Evolutionary conservation across 2,329 filamentous ascomycete species (phyloP).

Genomic region (Dactylellina sp.): DNA sequence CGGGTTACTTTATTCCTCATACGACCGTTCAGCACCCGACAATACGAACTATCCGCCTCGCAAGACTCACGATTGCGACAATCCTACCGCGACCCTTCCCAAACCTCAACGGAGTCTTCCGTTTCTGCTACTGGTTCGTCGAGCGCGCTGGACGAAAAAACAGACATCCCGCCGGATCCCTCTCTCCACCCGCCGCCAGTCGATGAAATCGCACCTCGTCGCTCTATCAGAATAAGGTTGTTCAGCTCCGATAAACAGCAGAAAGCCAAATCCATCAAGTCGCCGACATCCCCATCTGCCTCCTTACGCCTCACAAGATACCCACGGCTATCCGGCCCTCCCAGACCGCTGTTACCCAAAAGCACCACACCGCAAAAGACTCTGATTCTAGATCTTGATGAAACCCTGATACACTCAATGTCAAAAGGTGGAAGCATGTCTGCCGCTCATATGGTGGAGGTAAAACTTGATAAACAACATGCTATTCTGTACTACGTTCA

Average conservation of each 20-base stretch:
- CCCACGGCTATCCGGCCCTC: slow-evolving; percentile 87
- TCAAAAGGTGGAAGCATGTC: slow-evolving; percentile 96
- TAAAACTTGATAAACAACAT: slow-evolving; percentile 88
- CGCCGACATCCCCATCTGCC: slow-evolving; percentile 84
- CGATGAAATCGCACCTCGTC: slow-evolving; percentile 73
- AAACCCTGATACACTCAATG: slow-evolving; percentile 97
- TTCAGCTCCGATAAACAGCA: slow-evolving; percentile 78
- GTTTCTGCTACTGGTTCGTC: slow-evolving; percentile 55
- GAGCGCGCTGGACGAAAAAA: slow-evolving; percentile 50
- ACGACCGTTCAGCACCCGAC: slow-evolving; percentile 63
- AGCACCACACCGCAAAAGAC: slow-evolving; percentile 91
- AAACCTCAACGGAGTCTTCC: slow-evolving; percentile 61
- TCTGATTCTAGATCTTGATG: slow-evolving; percentile 92
- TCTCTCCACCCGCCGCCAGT: slow-evolving; percentile 36
- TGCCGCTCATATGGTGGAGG: slow-evolving; percentile 98
- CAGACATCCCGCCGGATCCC: slow-evolving; percentile 13
- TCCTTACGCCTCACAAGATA: slow-evolving; percentile 81
- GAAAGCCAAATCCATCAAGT: slow-evolving; percentile 86
- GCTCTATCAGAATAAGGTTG: slow-evolving; percentile 91
- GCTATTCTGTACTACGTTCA: slow-evolving; percentile 99
- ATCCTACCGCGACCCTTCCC: slow-evolving; percentile 35
- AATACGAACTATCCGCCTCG: slow-evolving; percentile 36
- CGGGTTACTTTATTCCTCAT: slow-evolving; percentile 70
- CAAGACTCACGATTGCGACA: slow-evolving; percentile 23
- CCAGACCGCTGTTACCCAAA: slow-evolving; percentile 86